phyloP scores from a whole-genome alignment of 805 yeast species.

The Yarrowia bubula region DNA sequence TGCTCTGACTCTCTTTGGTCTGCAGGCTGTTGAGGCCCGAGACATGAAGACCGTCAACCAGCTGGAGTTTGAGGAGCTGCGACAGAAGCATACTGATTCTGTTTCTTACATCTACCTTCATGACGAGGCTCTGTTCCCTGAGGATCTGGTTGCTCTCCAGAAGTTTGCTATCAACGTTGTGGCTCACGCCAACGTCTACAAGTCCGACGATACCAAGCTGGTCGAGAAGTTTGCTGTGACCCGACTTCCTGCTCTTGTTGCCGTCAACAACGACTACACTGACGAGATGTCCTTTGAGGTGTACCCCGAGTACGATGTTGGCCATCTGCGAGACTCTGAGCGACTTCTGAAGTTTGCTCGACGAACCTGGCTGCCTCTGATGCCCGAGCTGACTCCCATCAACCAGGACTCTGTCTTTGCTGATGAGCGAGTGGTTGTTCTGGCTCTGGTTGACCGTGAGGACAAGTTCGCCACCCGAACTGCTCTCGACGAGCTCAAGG shows the following conservation, averaged over 20 bases:
- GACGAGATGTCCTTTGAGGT: conserved; percentile 29
- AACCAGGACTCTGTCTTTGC: conserved; percentile 38
- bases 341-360: conserved; percentile 38
- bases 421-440: conserved; percentile 36
- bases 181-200: conserved; percentile 39
- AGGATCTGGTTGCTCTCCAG: conserved; percentile 43
- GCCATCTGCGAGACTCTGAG: conserved; percentile 38
- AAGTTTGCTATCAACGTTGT: conserved; percentile 38
- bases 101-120: conserved; percentile 42
- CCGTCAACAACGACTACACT: conserved; percentile 35
- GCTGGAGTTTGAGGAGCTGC: conserved; percentile 38
- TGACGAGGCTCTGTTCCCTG: conserved; percentile 41
- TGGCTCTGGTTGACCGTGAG: conserved; percentile 38
- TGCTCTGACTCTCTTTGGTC: conserved; percentile 36
- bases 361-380: conserved; percentile 39
- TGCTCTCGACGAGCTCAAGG: conserved; percentile 36
- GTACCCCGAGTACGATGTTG: conserved; percentile 38
- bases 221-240: conserved; percentile 35
- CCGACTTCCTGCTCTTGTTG: conserved; percentile 38
- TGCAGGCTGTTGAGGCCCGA: conserved; percentile 38
- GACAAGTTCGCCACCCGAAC: conserved; percentile 32
- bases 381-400: conserved; percentile 42
- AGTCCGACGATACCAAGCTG: conserved; percentile 35
- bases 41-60: conserved; percentile 36
- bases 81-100: conserved; percentile 33